These are phyloP conservation scores for Fistulinella prunicolor DNA, from an alignment of 768 basidiomycete genomes.

Conservation along the genomic window DNA sequence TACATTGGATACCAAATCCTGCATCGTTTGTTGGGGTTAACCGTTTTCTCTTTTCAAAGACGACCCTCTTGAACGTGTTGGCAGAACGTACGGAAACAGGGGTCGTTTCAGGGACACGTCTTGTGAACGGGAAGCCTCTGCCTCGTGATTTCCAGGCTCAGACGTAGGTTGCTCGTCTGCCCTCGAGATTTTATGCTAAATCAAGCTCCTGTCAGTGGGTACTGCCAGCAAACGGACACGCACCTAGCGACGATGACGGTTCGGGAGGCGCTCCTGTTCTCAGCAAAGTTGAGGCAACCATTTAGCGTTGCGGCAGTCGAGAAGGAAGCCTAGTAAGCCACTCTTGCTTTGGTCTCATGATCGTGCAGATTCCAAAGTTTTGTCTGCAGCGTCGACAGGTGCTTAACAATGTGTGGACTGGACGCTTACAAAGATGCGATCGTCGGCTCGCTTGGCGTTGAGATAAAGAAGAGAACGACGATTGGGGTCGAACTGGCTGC, in stretches of 20 bases:
- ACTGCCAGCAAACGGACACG: constrained; percentile 84
- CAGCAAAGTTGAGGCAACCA: constrained; percentile 78
- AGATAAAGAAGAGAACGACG: constrained; percentile 77
- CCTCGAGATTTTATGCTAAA: neutral
- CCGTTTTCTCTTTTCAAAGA: constrained; percentile 25
- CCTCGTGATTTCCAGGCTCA: constrained; percentile 54
- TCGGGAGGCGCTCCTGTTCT: constrained; percentile 75
- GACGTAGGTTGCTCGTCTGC: constrained; percentile 35
- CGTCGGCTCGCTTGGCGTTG: constrained; percentile 64
- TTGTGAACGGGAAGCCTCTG: constrained; percentile 44
- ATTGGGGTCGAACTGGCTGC: constrained; percentile 88
- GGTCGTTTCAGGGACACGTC: constrained; percentile 38
- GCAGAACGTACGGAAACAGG: constrained; percentile 39
- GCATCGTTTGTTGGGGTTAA: neutral
- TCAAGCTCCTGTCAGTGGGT: constrained; percentile 48
- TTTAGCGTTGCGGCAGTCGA: constrained; percentile 58
- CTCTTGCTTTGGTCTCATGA: neutral
- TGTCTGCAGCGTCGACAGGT: constrained; percentile 46
- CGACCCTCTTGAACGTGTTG: constrained; percentile 49
- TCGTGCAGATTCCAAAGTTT: neutral
- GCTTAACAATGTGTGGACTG: constrained; percentile 60
- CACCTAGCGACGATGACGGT: constrained; percentile 76
- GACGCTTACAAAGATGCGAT: constrained; percentile 64
- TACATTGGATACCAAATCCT: neutral
- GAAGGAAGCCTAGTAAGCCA: constrained; percentile 73